Base-by-base conservation (phyloP, 768 basidiomycete species). In the Glaciozyma martinii region DNA sequence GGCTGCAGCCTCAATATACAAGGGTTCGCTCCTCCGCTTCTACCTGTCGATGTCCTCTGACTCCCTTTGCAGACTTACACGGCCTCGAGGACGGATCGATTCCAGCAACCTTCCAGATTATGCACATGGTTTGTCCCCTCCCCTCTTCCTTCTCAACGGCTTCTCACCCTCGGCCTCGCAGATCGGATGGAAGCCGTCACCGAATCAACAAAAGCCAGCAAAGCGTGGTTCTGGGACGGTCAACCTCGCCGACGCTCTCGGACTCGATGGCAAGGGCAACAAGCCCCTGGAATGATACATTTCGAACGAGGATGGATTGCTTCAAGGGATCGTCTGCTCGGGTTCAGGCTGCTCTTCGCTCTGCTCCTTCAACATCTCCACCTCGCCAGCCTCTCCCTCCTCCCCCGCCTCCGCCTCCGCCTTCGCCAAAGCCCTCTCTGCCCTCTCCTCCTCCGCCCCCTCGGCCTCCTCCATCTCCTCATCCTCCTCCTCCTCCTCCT, bases 31-130 rank as follows among this genome's bases (percentile, higher is more conserved):
- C 2, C 23, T 21, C 7, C 25, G 13, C 25, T 27, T 8, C n/a
- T 10, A 29, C 15, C 15, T n/a, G 25, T 46, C 21, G 30, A 40
- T 42, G 9, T 29, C 10, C 16, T 42, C 49, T 25, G 23, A n/a
- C 7, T 7, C 49, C 7, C 5, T 2, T 5, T 33, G 29, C 71
- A 97, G 93, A 86, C 66, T 73, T 98, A 59, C 87, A 97, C 75
- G 90, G 88, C 13, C 80, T 85, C 63, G 84, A 86, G 72, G 88
- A 92, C 73, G 90, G 89, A 21, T 81, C 82, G 18, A 80, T 98
- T 43, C 89, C 93, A 4, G 95, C 95, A 21, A 99, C 95, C 9
- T 99, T 97, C 77, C 90, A 97, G 74, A 80, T 97, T 55, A 90
- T 98, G 62, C 95, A 89, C 76, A 86, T 97, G 82, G 94, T 90